phyloP scores from a whole-genome alignment of 257 asterid genomes.

The Ophiorrhiza pumila region DNA sequence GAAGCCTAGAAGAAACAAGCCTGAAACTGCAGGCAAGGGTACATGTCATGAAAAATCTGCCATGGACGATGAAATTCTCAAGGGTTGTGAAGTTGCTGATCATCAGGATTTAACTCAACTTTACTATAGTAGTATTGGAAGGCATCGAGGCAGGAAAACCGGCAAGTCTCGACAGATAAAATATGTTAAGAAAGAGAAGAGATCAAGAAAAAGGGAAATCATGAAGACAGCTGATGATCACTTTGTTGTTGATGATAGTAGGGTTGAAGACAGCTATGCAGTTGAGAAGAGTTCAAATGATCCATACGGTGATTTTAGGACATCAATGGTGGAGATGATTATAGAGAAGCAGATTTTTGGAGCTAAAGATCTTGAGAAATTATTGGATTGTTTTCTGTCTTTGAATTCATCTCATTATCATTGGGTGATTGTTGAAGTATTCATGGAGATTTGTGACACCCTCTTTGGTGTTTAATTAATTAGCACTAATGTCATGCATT shows the following conservation, averaged over 20 bases:
- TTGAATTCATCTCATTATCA: conserved; percentile 54
- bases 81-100: conserved; percentile 10
- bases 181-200: background rate
- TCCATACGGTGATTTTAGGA: conserved; percentile 63
- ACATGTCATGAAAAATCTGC: background rate
- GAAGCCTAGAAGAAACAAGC: conserved; percentile 3
- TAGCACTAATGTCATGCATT: too few relatives aligned
- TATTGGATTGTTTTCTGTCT: conserved; percentile 49
- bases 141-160: conserved; percentile 4
- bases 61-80: conserved; percentile 14
- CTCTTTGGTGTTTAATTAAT: conserved; percentile 33
- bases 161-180: conserved; percentile 14
- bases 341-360: conserved; percentile 60
- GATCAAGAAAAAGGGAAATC: conserved; percentile 10
- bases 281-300: conserved; percentile 67
- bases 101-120: conserved; percentile 20
- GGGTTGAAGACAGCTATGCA: conserved; percentile 45
- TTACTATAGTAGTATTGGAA: conserved; percentile 18
- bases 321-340: conserved; percentile 86
- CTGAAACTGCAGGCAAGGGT: background rate
- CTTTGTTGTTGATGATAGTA: conserved; percentile 9
- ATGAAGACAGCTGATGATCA: background rate
- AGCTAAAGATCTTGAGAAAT: conserved; percentile 51
- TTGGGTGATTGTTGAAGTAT: conserved; percentile 48
- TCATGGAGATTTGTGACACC: conserved; percentile 61